A percentile compares a stretch with the other conserved stretches of the same genome.
These are phyloP conservation scores for Trypanosoma mega DNA, from an alignment of 208 protist species.

Conservation along the genomic window DNA sequence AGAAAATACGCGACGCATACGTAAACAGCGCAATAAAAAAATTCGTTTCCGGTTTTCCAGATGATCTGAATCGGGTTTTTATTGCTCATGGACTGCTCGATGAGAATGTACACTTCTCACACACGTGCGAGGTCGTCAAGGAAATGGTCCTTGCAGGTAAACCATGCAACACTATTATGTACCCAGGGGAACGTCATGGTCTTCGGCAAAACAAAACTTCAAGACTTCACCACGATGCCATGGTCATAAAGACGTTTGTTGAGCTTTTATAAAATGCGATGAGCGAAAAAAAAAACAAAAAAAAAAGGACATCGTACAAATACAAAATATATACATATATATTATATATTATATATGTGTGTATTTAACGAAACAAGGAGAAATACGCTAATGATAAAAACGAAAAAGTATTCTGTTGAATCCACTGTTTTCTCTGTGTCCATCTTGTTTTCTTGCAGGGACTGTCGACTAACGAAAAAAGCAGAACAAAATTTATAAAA, in stretches of 20 bases:
- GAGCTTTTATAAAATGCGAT: constrained; percentile 43
- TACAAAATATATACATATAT: constrained; percentile 15
- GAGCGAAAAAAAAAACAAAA: background rate
- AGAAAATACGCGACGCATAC: constrained; percentile 51
- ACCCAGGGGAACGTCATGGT: constrained; percentile 87
- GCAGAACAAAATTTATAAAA: too few species aligned
- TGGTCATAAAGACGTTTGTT: constrained; percentile 66
- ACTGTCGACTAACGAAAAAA: too few species aligned
- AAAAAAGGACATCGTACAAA: constrained; percentile 4
- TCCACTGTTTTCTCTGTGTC: too few species aligned
- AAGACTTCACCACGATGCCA: constrained; percentile 70
- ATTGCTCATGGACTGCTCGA: constrained; percentile 92
- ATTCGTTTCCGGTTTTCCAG: constrained; percentile 74
- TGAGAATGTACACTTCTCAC: constrained; percentile 93
- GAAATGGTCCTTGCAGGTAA: constrained; percentile 78
- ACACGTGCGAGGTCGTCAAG: constrained; percentile 76
- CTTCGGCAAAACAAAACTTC: constrained; percentile 70
- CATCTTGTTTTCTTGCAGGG: too few species aligned
- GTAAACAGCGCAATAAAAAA: constrained; percentile 48
- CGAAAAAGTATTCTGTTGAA: too few species aligned
- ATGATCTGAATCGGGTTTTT: constrained; percentile 86
- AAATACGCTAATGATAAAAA: too few species aligned
- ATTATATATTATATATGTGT: too few species aligned
- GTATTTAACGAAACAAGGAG: too few species aligned
- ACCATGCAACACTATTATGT: constrained; percentile 84